Evolutionary conservation across 495 filamentous ascomycete genomes (phyloP), one percentile per base, ranked within the genome.

Genomic region (Pyrenula aspistea): DNA sequence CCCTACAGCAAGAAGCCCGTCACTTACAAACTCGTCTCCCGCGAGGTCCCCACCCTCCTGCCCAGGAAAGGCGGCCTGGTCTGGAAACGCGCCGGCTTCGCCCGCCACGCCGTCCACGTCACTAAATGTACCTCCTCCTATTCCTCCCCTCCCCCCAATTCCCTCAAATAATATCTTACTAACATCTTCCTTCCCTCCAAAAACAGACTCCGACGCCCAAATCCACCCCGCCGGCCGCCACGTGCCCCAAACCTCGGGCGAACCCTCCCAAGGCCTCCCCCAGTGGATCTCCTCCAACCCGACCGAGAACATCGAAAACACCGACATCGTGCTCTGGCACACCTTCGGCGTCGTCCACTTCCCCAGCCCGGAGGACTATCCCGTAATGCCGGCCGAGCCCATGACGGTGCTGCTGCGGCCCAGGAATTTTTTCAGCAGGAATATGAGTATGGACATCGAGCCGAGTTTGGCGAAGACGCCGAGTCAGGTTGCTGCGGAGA

Each of bases 291-390:
- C 72, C n/a, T 83, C 78, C 4, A 83, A 89, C 56, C 82, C 84
- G n/a, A 73, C 71, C 49, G 81, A 74, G 61, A 83, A 74, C 42
- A 86, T 96, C 60, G 88, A 88, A 23, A 87, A 96, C 70, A 87
- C 83, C 4, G 88, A 97, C 68, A 69, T 95, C 22, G 92, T 97
- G 2, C 79, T 97, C 21, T 97, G 92, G 92, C 92, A 97, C 69
- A 97, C 92, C 0, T 97, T 96, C 63, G 92, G 92, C 24, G 73
- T 96, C 2, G 91, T 85, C 8, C 92, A 97, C 68, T 95, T 96
- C 77, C 91, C 92, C 0, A 71, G 89, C 0, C 91, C 91, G 0
- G 92, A 97, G 65, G 92, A 97, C 67, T 97, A 87, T 71, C 92
- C 92, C 25, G 77, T 97, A 62, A 97, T 97, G 92, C 92, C 91